Evolutionary conservation across 495 filamentous ascomycete species (phyloP), one percentile per base, ranked within the genome.

Genomic region (Pyronema domesticum): DNA sequence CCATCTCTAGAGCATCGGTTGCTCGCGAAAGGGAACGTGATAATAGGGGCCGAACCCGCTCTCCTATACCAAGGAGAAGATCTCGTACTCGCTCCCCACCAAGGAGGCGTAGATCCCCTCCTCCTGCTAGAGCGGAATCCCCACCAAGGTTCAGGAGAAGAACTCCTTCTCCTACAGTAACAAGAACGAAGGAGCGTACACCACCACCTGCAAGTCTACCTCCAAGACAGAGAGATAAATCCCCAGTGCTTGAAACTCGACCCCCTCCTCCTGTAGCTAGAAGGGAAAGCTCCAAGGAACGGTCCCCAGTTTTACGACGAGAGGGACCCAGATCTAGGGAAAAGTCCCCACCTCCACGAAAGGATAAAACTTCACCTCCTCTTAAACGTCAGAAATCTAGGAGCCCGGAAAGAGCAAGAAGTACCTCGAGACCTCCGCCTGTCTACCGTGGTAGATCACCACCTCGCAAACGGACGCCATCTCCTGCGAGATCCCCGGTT

Each of bases 11-110:
- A 37, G 59, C 60, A 13, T 56, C 61, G 23, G 19, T 36, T 37
- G 15, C 49, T 37, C 45, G 53, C 6, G 46, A 55, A 3, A 55
- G 61, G 44, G 57, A 62, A 14, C 34, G 60, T 8, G 60, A 63
- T 30, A 57, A 63, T 23, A 37, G 61, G 14, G 61, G 56, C 19
- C 55, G 61, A 40, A 52, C 39, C 11, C 60, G 61, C 51, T 64
- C 61, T 49, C 57, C 61, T 9, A 57, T 49, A 15, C 51, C 54
- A 6, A 40, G 60, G n/a, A 55, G 61, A 35, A 51, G 61, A 14
- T 62, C 60, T 15, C 55, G 61, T 17, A 60, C 57, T 40, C 60
- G 61, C 17, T 64, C 61, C 3, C 59, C 63, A 40, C 60, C 56
- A 13, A 60, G 60, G 18, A 59, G 62, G 42, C 40, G 61, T n/a